Evolutionary conservation across 2,329 filamentous ascomycete genomes (phyloP), one percentile per base, ranked within the genome.

Genomic region (Ceratocystis cubensis): DNA sequence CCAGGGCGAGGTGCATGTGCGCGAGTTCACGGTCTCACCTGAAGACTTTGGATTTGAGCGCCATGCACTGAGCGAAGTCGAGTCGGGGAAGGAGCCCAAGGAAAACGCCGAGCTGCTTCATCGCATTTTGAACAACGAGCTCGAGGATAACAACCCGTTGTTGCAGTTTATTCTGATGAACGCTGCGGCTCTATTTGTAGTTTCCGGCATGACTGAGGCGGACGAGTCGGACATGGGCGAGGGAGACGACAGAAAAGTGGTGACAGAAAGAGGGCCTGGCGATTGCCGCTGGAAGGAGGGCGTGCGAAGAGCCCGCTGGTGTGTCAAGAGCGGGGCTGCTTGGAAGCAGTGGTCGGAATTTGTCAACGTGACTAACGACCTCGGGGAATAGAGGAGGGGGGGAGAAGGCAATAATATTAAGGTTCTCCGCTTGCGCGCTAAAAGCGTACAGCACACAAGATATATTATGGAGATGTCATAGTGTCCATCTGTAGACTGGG

Each of bases 211-310:
- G 44, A 96, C 91, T 73, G 93, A 97, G 70, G 84, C 88, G 0
- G 88, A 96, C 67, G 82, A 80, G 37, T 95, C 89, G 73, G 78
- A 84, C 73, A 90, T 95, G 88, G 90, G 89, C 0, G 78, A 81
- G 61, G 89, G 87, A 0, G 90, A 96, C 71, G 88, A 93, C 72
- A 89, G 90, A 0, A 81, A 86, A 53, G 90, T 96, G 61, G 83
- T 96, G 69, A 84, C 78, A 17, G 92, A 97, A 74, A 81, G 88
- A 61, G 93, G 94, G 0, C 92, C 92, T 4, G 92, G 88, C 10
- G 89, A 89, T 15, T 84, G 89, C 67, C 83, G 93, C 72, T 99
- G 94, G 94, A 99, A 96, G 78, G 93, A 96, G 74, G 94, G 93
- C 64, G 84, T 96, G 15, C 81, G 93, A 71, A 83, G 91, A 73